Evolutionary conservation across 2,329 filamentous ascomycete genomes (phyloP).

Genomic region (Ophiostoma sp.): DNA sequence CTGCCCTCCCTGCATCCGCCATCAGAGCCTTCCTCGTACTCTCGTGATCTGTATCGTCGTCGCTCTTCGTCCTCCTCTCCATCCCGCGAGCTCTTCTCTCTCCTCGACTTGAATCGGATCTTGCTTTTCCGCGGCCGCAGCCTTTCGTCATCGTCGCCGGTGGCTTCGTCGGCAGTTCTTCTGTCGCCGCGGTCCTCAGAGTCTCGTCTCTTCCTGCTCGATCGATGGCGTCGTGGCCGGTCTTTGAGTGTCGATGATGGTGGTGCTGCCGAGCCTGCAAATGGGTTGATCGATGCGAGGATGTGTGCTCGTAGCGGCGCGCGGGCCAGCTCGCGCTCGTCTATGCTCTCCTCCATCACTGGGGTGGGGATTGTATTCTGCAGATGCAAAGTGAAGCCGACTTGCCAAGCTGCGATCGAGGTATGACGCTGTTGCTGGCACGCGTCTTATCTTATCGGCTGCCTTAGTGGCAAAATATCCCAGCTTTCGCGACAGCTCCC

Average conservation of each 20-base stretch:
- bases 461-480: slow-evolving; percentile 1
- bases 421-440: neutral
- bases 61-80: neutral
- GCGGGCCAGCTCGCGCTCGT: slow-evolving; percentile 15
- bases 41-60: slow-evolving; percentile 8
- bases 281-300: slow-evolving; percentile 45
- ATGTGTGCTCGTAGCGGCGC: slow-evolving; percentile 43
- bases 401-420: neutral
- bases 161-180: neutral
- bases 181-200: neutral
- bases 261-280: slow-evolving; percentile 22
- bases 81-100: neutral
- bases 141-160: slow-evolving; percentile 1
- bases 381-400: neutral
- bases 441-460: slow-evolving; percentile 8
- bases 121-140: slow-evolving; percentile 14
- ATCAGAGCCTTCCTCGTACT: neutral
- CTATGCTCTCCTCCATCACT: slow-evolving; percentile 22
- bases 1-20: neutral
- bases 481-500: neutral
- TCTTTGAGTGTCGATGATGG: slow-evolving; percentile 14
- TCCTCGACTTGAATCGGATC: slow-evolving; percentile 18
- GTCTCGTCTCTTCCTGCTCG: slow-evolving; percentile 3
- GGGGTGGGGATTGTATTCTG: neutral
- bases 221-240: slow-evolving; percentile 10